Evolutionary conservation across 2,329 filamentous ascomycete species (phyloP).

Genomic region (Paraphoma sp.): DNA sequence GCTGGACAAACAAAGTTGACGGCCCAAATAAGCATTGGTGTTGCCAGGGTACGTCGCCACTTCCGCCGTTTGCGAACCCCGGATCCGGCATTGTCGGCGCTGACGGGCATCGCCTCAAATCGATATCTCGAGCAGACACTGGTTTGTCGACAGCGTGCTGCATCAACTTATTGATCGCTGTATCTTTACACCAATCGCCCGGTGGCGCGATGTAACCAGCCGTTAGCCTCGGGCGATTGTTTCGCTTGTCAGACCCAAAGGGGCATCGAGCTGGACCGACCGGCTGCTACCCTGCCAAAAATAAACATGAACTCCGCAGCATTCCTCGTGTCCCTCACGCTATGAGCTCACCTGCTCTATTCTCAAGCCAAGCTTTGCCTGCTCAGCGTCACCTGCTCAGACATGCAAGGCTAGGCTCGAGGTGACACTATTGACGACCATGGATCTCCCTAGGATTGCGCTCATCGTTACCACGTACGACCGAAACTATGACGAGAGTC

Average conservation of each 20-base stretch:
- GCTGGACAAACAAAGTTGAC: not conserved
- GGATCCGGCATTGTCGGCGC: not conserved
- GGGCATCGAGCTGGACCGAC: constrained; percentile 20
- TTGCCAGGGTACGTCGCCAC: not conserved
- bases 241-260: constrained; percentile 26
- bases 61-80: not conserved
- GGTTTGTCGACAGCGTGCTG: constrained; percentile 17
- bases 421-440: constrained; percentile 26
- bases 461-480: constrained; percentile 27
- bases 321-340: constrained; percentile 34
- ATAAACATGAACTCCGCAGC: constrained; percentile 35
- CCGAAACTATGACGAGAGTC: constrained; percentile 22
- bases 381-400: constrained; percentile 37
- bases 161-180: constrained; percentile 39
- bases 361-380: constrained; percentile 20
- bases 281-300: constrained; percentile 39
- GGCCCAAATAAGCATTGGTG: not conserved
- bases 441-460: constrained; percentile 26
- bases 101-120: not conserved
- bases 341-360: constrained; percentile 41
- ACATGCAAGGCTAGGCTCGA: constrained; percentile 23
- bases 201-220: constrained; percentile 37
- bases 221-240: constrained; percentile 34
- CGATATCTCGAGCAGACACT: constrained; percentile 15
- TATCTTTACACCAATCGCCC: constrained; percentile 25